Base-by-base conservation (phyloP, 2,329 filamentous ascomycete species). In the Aspergillus puulaauensis region DNA sequence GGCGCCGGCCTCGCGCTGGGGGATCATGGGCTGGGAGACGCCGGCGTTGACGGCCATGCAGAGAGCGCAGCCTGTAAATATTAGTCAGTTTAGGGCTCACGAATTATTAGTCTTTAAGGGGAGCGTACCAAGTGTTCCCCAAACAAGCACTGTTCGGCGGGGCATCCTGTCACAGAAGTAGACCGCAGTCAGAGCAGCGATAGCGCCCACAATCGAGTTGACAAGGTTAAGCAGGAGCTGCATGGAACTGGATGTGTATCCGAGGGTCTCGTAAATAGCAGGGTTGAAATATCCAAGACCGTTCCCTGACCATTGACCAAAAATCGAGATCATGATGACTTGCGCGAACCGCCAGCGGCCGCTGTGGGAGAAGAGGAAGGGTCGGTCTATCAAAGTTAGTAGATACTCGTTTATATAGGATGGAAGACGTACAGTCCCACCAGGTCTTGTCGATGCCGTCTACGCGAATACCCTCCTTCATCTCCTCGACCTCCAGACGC, bases 281-380 rank as follows among this genome's bases (percentile, higher is more conserved):
- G 80, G 73, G 67, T 81, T 81, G 69, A 81, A 82, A 70, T 82
- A 82, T 14, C 79, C 78, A 6, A 82, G 74, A 52, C 79, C 79
- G 57, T 81, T 81, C 19, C 79, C 80, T 1, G 80, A 81, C 68
- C 80, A 82, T 64, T 82, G 79, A 15, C 79, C 79, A 55, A 82
- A 82, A 59, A 81, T 71, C 45, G 79, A 79, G 61, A 82, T 81
- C 77, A 81, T 80, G 61, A 81, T 61, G 43, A 81, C 79, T 59
- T 81, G 79, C 4, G 73, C 70, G 54, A 80, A 77, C 23, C 79
- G 73, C 79, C 79, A 81, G 52, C 79, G 78, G 44, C 78, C 79
- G 48, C 70, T 76, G 69, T 80, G 78, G 9, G 74, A 72, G 4
- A 71, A 40, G 43, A 81, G 15, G 53, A 82, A 74, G 1, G 79